These are phyloP conservation scores for Pulicaria dysenterica DNA, from an alignment of 129 eudicot species.

Conservation along the genomic window DNA sequence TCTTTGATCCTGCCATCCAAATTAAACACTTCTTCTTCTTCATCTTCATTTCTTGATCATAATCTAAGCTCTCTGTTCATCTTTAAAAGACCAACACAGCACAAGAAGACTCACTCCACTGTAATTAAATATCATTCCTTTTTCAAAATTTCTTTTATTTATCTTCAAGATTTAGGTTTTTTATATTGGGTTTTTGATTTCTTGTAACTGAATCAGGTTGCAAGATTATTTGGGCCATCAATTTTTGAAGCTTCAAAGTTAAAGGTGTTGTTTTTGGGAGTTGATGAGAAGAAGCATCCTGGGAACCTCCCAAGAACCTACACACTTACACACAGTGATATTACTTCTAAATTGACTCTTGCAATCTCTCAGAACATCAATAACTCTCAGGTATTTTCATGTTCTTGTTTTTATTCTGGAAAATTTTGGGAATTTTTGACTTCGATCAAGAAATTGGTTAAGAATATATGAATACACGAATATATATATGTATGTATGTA, in stretches of 20 bases:
- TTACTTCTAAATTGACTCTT: constrained; percentile 76
- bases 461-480: not conserved
- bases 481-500: not conserved
- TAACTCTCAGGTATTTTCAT: constrained; percentile 68
- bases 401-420: not conserved
- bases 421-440: not conserved
- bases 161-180: not conserved
- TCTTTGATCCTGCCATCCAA: constrained; percentile 55
- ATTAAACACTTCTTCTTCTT: constrained; percentile 37
- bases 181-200: constrained; percentile 3
- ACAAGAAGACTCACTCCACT: constrained; percentile 54
- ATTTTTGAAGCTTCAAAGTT: constrained; percentile 87
- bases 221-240: constrained; percentile 90
- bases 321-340: constrained; percentile 85
- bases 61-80: constrained; percentile 32
- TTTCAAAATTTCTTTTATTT: not conserved
- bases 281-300: constrained; percentile 82
- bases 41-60: constrained; percentile 34
- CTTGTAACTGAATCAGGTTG: constrained; percentile 48
- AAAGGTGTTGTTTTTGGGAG: constrained; percentile 78
- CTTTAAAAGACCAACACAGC: constrained; percentile 37
- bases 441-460: not conserved
- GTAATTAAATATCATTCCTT: constrained; percentile 34
- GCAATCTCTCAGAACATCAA: constrained; percentile 83
- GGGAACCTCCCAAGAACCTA: constrained; percentile 82